Conservation (phyloP, 2,329 filamentous ascomycete genomes). For the Thelonectria olida region DNA sequence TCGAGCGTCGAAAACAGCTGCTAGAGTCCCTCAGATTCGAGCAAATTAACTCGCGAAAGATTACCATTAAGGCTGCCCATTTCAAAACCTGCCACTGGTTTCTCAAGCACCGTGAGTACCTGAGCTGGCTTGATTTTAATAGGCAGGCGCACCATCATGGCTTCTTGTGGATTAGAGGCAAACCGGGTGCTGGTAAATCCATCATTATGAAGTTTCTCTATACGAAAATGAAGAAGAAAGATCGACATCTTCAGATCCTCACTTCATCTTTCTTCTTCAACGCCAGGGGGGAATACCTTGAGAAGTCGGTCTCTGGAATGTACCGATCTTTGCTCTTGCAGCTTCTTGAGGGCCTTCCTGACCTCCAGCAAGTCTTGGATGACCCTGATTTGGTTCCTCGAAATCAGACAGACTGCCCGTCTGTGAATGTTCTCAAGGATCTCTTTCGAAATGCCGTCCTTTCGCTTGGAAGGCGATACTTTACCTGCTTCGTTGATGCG, state of each 20-base stretch:
- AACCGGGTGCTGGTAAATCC: slow-evolving; percentile 56
- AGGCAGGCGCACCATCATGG: slow-evolving; percentile 33
- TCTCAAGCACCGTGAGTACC: slow-evolving; percentile 6
- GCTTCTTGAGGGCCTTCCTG: slow-evolving; percentile 47
- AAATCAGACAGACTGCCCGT: neutral
- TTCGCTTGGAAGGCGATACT: slow-evolving; percentile 7
- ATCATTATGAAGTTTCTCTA: slow-evolving; percentile 54
- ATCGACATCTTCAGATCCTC: too few species aligned
- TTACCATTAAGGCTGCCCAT: neutral
- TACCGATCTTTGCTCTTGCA: slow-evolving; percentile 61
- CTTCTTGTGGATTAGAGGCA: slow-evolving; percentile 58
- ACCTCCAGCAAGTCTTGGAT: slow-evolving; percentile 47
- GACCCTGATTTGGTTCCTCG: fast-evolving
- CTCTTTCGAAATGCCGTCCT: slow-evolving; percentile 34
- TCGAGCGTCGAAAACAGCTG: too few species aligned
- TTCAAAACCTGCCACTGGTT: neutral
- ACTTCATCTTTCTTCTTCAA: slow-evolving; percentile 63
- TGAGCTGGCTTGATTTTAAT: slow-evolving; percentile 11
- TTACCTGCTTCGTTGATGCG: slow-evolving; percentile 46
- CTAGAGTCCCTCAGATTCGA: neutral
- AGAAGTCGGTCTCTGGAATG: slow-evolving; percentile 57
- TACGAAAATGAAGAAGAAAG: neutral
- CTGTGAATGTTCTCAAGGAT: slow-evolving; percentile 27
- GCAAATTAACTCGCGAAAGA: neutral
- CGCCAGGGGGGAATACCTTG: slow-evolving; percentile 53